These are phyloP conservation scores for Sutorius eximius DNA, from an alignment of 1,284 basidiomycete species.

Conservation along the genomic window DNA sequence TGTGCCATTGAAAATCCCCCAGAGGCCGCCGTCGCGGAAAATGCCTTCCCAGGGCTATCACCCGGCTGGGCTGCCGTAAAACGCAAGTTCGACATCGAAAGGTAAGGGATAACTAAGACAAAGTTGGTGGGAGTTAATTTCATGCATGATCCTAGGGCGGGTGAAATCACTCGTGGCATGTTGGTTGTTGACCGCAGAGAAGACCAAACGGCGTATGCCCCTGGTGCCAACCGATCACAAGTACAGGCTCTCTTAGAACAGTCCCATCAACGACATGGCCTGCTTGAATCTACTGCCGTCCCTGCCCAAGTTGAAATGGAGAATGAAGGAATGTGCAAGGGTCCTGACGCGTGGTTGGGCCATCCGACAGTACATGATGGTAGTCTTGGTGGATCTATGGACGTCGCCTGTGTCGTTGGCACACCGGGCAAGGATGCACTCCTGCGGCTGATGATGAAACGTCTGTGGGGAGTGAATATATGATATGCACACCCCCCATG, in stretches of 20 bases:
- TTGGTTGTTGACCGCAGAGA: constrained; percentile 67
- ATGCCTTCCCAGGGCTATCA: constrained; percentile 34
- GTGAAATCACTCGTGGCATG: constrained; percentile 71
- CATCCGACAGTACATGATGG: constrained; percentile 18
- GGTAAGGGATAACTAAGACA: constrained; percentile 41
- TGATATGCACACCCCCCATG: background rate
- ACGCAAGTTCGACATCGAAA: constrained; percentile 66
- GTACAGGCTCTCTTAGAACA: constrained; percentile 55
- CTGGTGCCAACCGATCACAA: constrained; percentile 60
- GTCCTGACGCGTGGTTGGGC: constrained; percentile 25
- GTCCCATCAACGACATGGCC: constrained; percentile 36
- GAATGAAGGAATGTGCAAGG: constrained; percentile 20
- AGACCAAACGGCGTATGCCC: constrained; percentile 58
- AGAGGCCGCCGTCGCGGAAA: constrained; percentile 24
- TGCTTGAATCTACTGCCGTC: constrained; percentile 49
- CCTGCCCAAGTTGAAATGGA: constrained; percentile 57
- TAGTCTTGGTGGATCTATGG: constrained; percentile 30
- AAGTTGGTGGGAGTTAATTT: constrained; percentile 7
- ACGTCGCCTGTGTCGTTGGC: constrained; percentile 52
- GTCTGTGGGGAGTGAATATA: constrained; percentile 53
- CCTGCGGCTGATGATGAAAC: constrained; percentile 46
- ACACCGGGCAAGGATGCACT: constrained; percentile 60
- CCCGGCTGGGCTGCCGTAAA: constrained; percentile 54
- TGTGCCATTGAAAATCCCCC: constrained; percentile 71
- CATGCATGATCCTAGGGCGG: constrained; percentile 33